Percentiles rank a stretch among this genome's conserved stretches.
phyloP scores from a whole-genome alignment of 352 stramenopile species.

The Phytophthora aleatoria region DNA sequence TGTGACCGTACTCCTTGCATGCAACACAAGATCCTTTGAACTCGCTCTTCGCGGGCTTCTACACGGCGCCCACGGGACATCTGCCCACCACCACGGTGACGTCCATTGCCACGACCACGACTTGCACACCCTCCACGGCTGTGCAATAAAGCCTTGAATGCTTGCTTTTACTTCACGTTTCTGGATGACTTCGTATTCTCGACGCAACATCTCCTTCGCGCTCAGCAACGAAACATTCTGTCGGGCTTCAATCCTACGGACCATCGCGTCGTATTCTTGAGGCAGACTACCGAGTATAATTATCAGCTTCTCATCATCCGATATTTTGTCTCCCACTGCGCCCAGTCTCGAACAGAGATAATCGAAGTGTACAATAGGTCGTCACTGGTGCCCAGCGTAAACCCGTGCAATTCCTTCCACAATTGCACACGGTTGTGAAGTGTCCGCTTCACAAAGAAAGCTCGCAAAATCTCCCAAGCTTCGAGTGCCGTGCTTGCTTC shows the following conservation, averaged over 20 bases:
- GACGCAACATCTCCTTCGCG: constrained; percentile 31
- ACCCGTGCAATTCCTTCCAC: neutral
- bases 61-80: neutral
- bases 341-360: constrained; percentile 16
- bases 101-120: neutral
- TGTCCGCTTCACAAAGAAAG: neutral
- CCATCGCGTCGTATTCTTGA: constrained; percentile 27
- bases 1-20: neutral
- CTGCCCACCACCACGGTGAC: neutral
- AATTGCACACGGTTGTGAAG: constrained; percentile 5
- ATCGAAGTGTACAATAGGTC: constrained; percentile 23
- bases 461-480: constrained; percentile 3
- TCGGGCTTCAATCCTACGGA: constrained; percentile 26
- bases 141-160: constrained; percentile 12
- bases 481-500: neutral
- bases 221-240: constrained; percentile 14
- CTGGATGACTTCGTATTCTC: constrained; percentile 12
- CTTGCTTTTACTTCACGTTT: constrained; percentile 14
- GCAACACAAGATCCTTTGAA: neutral
- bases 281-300: constrained; percentile 20
- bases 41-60: neutral
- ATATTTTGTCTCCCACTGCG: constrained; percentile 16
- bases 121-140: neutral
- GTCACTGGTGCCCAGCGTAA: constrained; percentile 13
- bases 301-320: constrained; percentile 15